phyloP scores from a whole-genome alignment of 2,329 filamentous ascomycete genomes.

The Pseudocercospora crystallina region DNA sequence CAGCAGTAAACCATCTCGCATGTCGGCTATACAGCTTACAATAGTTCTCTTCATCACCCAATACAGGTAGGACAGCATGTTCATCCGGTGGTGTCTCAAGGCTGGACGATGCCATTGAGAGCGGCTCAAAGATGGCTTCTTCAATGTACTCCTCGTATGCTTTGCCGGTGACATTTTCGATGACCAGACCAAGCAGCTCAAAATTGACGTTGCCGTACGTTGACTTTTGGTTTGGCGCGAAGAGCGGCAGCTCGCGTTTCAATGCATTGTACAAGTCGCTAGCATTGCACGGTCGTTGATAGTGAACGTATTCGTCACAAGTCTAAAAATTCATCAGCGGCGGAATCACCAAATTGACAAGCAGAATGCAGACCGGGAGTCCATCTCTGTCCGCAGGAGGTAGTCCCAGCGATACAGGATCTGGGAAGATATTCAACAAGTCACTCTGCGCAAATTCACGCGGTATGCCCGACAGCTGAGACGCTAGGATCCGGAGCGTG shows the following conservation, averaged over 20 bases:
- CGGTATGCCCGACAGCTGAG: conserved; percentile 44
- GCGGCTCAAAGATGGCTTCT: conserved; percentile 40
- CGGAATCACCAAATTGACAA: no score
- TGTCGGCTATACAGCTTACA: not conserved
- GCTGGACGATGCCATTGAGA: conserved; percentile 36
- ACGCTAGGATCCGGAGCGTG: conserved; percentile 43
- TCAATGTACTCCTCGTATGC: conserved; percentile 41
- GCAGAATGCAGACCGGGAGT: conserved; percentile 20
- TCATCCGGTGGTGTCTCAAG: conserved; percentile 37
- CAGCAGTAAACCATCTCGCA: not conserved
- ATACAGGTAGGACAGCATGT: conserved; percentile 40
- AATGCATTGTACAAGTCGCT: conserved; percentile 37
- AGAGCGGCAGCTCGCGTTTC: conserved; percentile 36
- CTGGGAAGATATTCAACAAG: conserved; percentile 11
- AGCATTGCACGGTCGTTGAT: conserved; percentile 32
- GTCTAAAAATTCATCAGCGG: not conserved
- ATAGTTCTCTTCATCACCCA: conserved; percentile 4
- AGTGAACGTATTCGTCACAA: conserved; percentile 38
- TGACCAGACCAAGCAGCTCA: conserved; percentile 42
- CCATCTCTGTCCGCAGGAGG: conserved; percentile 36
- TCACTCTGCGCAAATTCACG: conserved; percentile 37
- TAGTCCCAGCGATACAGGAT: conserved; percentile 33
- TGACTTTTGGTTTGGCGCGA: conserved; percentile 44
- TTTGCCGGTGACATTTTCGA: conserved; percentile 40
- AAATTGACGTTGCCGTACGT: conserved; percentile 46